Conservation (phyloP, 768 basidiomycete species). For the Suillus decipiens region DNA sequence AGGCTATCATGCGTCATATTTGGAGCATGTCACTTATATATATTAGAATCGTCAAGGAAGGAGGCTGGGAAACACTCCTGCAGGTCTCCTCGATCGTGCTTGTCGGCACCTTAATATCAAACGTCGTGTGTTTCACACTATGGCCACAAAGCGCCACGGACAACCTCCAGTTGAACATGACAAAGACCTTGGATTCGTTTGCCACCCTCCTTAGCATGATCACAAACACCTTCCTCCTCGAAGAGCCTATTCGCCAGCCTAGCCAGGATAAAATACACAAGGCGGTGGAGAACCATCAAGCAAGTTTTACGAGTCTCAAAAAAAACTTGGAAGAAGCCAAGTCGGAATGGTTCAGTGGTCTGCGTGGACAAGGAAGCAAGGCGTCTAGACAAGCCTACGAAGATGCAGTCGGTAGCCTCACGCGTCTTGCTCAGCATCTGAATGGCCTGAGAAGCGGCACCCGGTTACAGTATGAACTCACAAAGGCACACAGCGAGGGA, state of each 20-base stretch:
- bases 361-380: conserved; percentile 26
- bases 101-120: conserved; percentile 76
- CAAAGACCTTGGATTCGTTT: conserved; percentile 84
- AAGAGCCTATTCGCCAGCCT: conserved; percentile 58
- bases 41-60: conserved; percentile 81
- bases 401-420: conserved; percentile 84
- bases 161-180: conserved; percentile 83
- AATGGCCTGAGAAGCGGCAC: conserved; percentile 87
- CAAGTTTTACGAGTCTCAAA: conserved; percentile 87
- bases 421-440: conserved; percentile 90
- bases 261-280: conserved; percentile 67
- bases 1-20: conserved; percentile 17
- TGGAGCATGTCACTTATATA: conserved; percentile 9
- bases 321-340: conserved; percentile 84
- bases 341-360: conserved; percentile 66
- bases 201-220: conserved; percentile 81
- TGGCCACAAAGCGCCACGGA: conserved; percentile 87
- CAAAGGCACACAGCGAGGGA: conserved; percentile 56
- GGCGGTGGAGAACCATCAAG: conserved; percentile 84
- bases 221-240: conserved; percentile 83
- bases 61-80: conserved; percentile 72
- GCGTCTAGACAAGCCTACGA: conserved; percentile 66
- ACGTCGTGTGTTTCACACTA: conserved; percentile 78
- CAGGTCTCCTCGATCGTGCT: conserved; percentile 77
- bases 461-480: conserved; percentile 79